Conservation (phyloP, 805 yeast genomes). For the Cyberlindnera xishuangbannaensis region DNA sequence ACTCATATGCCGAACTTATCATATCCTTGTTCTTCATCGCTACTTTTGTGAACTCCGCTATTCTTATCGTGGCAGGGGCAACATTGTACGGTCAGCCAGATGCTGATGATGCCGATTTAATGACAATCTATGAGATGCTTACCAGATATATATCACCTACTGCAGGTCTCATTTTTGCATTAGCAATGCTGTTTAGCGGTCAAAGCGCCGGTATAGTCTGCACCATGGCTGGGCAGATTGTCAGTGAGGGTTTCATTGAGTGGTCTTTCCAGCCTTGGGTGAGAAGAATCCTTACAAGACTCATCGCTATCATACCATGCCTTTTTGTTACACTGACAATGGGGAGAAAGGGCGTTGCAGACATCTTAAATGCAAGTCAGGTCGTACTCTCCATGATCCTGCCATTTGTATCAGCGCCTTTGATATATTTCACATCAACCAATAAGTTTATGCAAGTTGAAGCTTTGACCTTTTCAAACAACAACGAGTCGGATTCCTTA, state of each 20-base stretch:
- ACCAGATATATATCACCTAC: conserved; percentile 68
- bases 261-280: conserved; percentile 82
- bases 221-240: conserved; percentile 91
- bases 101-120: conserved; percentile 73
- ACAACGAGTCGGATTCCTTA: conserved; percentile 5
- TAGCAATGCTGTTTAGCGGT: conserved; percentile 87
- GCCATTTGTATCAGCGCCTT: conserved; percentile 86
- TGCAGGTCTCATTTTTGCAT: conserved; percentile 85
- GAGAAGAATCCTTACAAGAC: conserved; percentile 71
- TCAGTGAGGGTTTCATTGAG: conserved; percentile 79
- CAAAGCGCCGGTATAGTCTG: conserved; percentile 94
- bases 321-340: conserved; percentile 61
- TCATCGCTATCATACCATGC: conserved; percentile 84
- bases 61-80: conserved; percentile 87
- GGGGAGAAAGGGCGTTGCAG: conserved; percentile 79
- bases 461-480: conserved; percentile 21
- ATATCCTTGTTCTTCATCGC: conserved; percentile 83
- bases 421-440: conserved; percentile 73
- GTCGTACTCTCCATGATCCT: conserved; percentile 75
- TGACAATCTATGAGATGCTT: conserved; percentile 71
- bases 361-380: conserved; percentile 73
- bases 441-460: conserved; percentile 59
- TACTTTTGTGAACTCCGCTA: conserved; percentile 86
- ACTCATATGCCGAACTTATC: conserved; percentile 76
- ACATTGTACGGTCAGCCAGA: conserved; percentile 62